Evolutionary conservation across 116 monocot species (phyloP).

Genomic region (Iris pallida): DNA sequence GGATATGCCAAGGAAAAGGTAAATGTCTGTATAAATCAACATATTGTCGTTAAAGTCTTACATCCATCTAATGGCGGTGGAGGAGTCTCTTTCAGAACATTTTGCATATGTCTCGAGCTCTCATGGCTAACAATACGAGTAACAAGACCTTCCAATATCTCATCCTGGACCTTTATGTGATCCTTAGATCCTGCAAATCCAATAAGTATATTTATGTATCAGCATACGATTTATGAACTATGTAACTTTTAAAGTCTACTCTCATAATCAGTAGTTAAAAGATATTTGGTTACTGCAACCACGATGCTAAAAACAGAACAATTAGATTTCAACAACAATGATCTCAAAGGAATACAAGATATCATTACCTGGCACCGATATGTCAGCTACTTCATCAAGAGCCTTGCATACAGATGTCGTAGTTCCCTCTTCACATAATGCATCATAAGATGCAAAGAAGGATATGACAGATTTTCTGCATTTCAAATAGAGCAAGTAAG

Average conservation of each 20-base stretch:
- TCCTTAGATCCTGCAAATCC: constrained; percentile 74
- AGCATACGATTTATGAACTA: background rate
- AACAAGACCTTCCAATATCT: constrained; percentile 96
- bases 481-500: constrained; percentile 11
- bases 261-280: background rate
- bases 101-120: constrained; percentile 74
- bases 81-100: constrained; percentile 64
- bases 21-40: background rate
- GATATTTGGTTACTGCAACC: background rate
- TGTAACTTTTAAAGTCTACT: background rate
- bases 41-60: constrained; percentile 22
- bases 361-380: constrained; percentile 84
- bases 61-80: constrained; percentile 48
- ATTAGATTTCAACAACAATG: constrained; percentile 2
- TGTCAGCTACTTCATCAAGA: constrained; percentile 94
- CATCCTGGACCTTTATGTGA: constrained; percentile 89
- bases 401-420: constrained; percentile 88
- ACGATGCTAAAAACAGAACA: background rate
- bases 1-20: background rate
- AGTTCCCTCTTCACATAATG: constrained; percentile 98
- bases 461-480: constrained; percentile 87
- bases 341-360: background rate
- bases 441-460: constrained; percentile 98
- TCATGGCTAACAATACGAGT: constrained; percentile 81
- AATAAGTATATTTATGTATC: background rate